A percentile compares a stretch with the other conserved stretches of the same genome.
phyloP scores from a whole-genome alignment of 129 eudicot species.

The Pseudognaphalium luteoalbum region DNA sequence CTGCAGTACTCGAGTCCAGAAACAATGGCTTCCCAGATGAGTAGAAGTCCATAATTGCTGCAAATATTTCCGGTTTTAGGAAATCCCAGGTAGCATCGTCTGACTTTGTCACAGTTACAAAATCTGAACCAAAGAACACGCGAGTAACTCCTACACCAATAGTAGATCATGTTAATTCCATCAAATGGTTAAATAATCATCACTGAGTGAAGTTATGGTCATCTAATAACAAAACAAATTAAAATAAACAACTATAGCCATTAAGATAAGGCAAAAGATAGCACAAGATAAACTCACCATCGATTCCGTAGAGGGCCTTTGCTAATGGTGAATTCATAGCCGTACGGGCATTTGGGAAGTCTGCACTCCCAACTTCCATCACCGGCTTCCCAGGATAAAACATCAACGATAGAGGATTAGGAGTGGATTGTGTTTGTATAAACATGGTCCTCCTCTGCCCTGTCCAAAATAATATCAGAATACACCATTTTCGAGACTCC shows the following conservation, averaged over 20 bases:
- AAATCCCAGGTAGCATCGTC: constrained; percentile 86
- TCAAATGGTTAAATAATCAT: neutral
- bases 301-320: constrained; percentile 76
- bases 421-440: constrained; percentile 92
- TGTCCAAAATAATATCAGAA: constrained; percentile 38
- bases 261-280: neutral
- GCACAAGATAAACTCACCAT: constrained; percentile 50
- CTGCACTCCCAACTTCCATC: constrained; percentile 93
- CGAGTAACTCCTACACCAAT: constrained; percentile 69
- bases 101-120: constrained; percentile 85
- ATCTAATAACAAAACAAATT: neutral
- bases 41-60: constrained; percentile 95
- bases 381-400: constrained; percentile 91
- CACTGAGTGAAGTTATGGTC: neutral
- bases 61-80: constrained; percentile 91
- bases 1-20: constrained; percentile 69
- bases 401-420: constrained; percentile 90
- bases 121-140: constrained; percentile 97
- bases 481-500: constrained; percentile 13
- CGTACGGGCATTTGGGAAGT: constrained; percentile 92
- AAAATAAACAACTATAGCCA: neutral
- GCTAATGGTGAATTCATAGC: constrained; percentile 96
- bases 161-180: constrained; percentile 10
- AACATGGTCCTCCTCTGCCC: constrained; percentile 96
- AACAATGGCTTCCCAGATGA: constrained; percentile 89